phyloP scores from a whole-genome alignment of 352 stramenopile species.

The Pythium rishiriense region DNA sequence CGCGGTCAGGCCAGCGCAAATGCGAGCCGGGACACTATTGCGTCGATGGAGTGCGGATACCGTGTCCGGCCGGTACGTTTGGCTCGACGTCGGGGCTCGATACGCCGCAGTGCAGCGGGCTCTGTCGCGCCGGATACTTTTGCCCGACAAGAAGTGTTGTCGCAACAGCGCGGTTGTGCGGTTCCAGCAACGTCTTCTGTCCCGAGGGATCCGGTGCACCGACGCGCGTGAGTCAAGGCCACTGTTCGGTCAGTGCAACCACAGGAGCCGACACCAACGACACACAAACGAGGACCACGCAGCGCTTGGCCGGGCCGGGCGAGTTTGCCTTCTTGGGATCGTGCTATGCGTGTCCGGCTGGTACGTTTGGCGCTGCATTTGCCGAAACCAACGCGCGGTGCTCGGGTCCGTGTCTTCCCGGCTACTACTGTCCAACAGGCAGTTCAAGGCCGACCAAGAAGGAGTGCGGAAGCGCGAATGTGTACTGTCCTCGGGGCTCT shows the following conservation, averaged over 20 bases:
- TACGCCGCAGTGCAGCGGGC: conserved; percentile 35
- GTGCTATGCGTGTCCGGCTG: conserved; percentile 66
- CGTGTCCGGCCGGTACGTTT: conserved; percentile 51
- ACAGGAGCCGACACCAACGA: background rate
- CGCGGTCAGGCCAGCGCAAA: conserved; percentile 36
- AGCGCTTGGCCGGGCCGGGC: conserved; percentile 38
- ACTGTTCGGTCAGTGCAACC: conserved; percentile 31
- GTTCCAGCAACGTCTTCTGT: conserved; percentile 35
- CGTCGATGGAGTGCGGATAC: conserved; percentile 25
- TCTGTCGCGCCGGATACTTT: conserved; percentile 39
- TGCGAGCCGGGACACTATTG: conserved; percentile 63
- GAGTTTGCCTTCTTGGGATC: conserved; percentile 60
- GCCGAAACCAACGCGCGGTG: conserved; percentile 53
- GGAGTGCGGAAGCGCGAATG: conserved; percentile 48
- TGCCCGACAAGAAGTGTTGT: conserved; percentile 39
- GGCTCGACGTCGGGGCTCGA: conserved; percentile 33
- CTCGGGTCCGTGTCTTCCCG: conserved; percentile 51
- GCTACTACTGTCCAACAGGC: conserved; percentile 67
- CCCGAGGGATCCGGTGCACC: conserved; percentile 28
- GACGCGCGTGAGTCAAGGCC: conserved; percentile 25
- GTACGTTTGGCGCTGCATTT: conserved; percentile 45
- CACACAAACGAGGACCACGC: conserved; percentile 26
- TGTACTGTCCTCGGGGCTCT: conserved; percentile 50
- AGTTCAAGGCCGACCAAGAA: conserved; percentile 44
- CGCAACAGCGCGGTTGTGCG: conserved; percentile 23